Percentiles rank a stretch among this genome's conserved stretches.
Conservation (phyloP, 805 yeast species). For the Candida chauliodis region DNA sequence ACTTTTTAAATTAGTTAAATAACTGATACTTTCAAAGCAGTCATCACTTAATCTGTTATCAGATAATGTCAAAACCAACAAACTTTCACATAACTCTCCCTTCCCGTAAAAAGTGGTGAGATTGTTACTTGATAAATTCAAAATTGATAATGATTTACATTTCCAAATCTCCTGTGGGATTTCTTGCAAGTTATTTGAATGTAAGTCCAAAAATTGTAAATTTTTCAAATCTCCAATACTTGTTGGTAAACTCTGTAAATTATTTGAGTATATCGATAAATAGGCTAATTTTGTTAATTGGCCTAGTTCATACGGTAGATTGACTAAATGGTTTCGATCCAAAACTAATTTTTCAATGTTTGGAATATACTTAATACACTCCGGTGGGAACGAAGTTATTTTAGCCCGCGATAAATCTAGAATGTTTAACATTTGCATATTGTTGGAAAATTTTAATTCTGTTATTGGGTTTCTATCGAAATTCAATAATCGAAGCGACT, state of each 20-base stretch:
- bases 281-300: conserved; percentile 55
- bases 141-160: conserved; percentile 48
- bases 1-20: conserved; percentile 52
- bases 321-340: conserved; percentile 78
- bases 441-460: conserved; percentile 49
- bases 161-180: conserved; percentile 69
- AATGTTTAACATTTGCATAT: conserved; percentile 59
- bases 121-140: conserved; percentile 75
- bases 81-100: conserved; percentile 43
- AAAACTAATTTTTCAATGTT: conserved; percentile 69
- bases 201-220: conserved; percentile 70
- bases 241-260: conserved; percentile 65
- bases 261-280: conserved; percentile 71
- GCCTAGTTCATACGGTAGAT: conserved; percentile 68
- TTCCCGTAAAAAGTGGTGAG: conserved; percentile 59
- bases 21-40: conserved; percentile 63
- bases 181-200: conserved; percentile 73
- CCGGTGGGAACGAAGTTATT: conserved; percentile 66
- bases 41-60: conserved; percentile 84
- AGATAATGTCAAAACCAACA: conserved; percentile 61
- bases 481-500: conserved; percentile 62
- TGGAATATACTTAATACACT: conserved; percentile 58
- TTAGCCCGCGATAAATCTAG: conserved; percentile 81
- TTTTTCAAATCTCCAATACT: conserved; percentile 57
- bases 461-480: conserved; percentile 85